phyloP scores from a whole-genome alignment of 139 green algal genomes.

The Gonium pectorale region DNA sequence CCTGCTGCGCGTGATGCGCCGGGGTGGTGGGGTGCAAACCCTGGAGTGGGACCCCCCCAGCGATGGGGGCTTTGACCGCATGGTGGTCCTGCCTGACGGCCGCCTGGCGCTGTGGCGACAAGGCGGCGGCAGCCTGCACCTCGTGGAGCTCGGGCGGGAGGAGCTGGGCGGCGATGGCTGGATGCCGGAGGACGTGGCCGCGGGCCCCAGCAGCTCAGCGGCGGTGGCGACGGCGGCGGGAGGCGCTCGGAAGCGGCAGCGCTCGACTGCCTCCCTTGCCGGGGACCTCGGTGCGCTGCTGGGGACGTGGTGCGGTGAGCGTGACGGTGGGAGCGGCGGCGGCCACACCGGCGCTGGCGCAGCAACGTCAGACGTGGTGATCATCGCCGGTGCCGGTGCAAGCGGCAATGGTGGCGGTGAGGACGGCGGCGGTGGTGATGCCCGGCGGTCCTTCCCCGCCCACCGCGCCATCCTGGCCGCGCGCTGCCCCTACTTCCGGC shows the following conservation, averaged over 20 bases:
- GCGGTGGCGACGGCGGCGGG: too few species aligned
- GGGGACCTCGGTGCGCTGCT: not conserved
- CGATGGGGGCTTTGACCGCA: not conserved
- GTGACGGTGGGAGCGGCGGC: not conserved
- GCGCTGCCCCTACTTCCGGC: constrained; percentile 15
- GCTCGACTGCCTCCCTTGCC: not conserved
- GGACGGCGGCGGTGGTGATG: too few species aligned
- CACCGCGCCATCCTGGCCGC: constrained; percentile 30
- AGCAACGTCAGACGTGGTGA: not conserved
- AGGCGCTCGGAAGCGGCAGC: not conserved
- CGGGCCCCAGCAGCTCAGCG: not conserved
- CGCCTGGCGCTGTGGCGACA: not conserved
- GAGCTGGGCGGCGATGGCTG: not conserved
- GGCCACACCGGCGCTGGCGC: too few species aligned
- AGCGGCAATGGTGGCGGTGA: too few species aligned
- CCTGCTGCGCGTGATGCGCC: not conserved
- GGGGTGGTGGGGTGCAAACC: not conserved
- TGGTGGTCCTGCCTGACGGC: constrained; percentile 1
- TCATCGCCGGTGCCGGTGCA: not conserved
- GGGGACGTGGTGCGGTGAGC: not conserved
- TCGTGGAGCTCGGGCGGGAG: not conserved
- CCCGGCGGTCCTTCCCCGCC: constrained; percentile 16
- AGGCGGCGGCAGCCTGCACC: not conserved
- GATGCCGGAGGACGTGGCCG: not conserved
- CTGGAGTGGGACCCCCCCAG: not conserved